Base-by-base conservation (phyloP, 2,329 filamentous ascomycete genomes). In the Ophiostoma tasmaniense region DNA sequence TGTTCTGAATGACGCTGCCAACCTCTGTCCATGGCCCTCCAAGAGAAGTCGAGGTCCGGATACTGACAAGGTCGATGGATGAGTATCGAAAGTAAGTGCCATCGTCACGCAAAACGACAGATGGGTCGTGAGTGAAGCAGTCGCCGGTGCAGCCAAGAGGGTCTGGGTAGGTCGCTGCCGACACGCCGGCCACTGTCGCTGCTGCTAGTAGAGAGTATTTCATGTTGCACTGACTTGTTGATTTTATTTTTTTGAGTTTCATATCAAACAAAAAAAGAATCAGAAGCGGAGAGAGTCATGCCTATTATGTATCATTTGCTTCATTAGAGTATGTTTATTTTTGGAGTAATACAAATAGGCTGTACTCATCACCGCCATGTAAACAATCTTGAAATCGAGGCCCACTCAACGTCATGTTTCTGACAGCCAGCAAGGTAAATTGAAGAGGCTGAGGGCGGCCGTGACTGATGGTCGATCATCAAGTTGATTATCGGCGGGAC, bases 61-160 rank as follows among this genome's bases (percentile, higher is more conserved):
- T 79, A 64, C 76, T 76, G 71, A 82, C 80, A 62, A 74, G 75
- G 72, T 76, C 76, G 30, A 78, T 78, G 7, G 81, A 82, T 37
- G 76, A 77, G 75, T 81, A 81, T 67, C 79, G 76, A 74, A 80
- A 82, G 73, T 80, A 81, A 25, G 73, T 77, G 64, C 79, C 79
- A 66, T 81, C 80, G 10, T 10, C 74, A 62, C 79, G 77, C 42
- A 76, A 77, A 70, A 80, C 74, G 33, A 81, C 74, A 2, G 76
- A 75, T 20, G 79, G 79, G 70, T 81, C 80, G 71, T 81, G 79
- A 1, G 67, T 55, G 25, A 67, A 77, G 73, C 79, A 81, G 6
- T 75, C 72, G 3, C 79, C 79, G 7, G 73, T 75, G 71, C 79
- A 80, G 0, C 50, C 50, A 55, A 55, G 50, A 7, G 50, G 50